Evolutionary conservation across 2,329 filamentous ascomycete species (phyloP).

Genomic region (Botrytis pseudocinerea): DNA sequence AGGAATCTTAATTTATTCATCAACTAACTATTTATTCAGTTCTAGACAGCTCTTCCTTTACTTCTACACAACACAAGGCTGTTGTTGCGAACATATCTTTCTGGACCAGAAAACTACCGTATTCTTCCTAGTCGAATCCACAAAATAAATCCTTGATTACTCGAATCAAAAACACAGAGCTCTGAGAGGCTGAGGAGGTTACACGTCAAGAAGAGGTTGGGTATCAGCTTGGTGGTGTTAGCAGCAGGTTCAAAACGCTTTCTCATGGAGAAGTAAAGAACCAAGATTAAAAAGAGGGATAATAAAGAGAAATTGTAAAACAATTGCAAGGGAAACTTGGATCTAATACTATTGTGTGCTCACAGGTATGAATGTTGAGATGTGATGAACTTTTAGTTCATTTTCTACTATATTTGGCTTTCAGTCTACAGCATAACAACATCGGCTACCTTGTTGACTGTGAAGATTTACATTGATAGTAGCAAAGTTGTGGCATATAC

Average conservation of each 20-base stretch:
- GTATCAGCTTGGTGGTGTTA: too few relatives aligned
- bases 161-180: not conserved
- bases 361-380: not conserved
- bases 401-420: not conserved
- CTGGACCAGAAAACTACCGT: too few relatives aligned
- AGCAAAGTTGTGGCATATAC: not conserved
- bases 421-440: not conserved
- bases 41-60: not conserved
- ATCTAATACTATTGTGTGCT: not conserved
- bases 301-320: not conserved
- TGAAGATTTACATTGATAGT: not conserved
- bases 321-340: fast-evolving
- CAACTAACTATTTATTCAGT: not conserved
- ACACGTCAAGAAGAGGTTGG: not conserved
- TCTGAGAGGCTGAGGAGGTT: not conserved
- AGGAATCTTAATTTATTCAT: not conserved
- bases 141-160: not conserved
- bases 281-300: not conserved
- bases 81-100: not conserved
- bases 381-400: fast-evolving
- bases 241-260: too few relatives aligned
- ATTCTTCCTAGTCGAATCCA: fast-evolving
- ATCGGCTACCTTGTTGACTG: not conserved
- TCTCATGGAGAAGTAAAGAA: too few relatives aligned
- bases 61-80: not conserved